Evolutionary conservation across 1,284 basidiomycete species (phyloP), one percentile per base, ranked within the genome.

Genomic region (Wolfiporia cocos): DNA sequence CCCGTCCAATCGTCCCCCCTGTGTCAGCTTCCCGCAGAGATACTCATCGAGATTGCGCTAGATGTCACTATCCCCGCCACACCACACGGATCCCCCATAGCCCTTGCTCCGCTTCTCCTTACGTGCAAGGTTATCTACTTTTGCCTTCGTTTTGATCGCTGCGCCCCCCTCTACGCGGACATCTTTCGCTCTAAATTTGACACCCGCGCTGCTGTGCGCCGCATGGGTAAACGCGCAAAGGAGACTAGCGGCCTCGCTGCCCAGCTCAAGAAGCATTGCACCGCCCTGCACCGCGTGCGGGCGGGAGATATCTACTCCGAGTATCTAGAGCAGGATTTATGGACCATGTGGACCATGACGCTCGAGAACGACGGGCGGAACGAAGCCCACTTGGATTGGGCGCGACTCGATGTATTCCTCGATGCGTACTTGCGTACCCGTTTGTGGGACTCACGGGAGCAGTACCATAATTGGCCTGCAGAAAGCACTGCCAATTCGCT

Each of bases 281-380:
- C 41, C 2, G 57, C 70, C 0, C 62, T 86, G 40, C 49, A 53
- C 10, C 60, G 58, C 37, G 56, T 83, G 30, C 68, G 71, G 9
- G 34, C 51, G 5, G 62, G 59, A 12, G 61, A 73, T 48, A 59
- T 74, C 36, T 49, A 60, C 36, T 44, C 56, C 5, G 48, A 54
- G 4, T 40, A 44, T 24, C 53, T 73, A 3, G 47, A 59, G 15
- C 34, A 65, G 66, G 63, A 81, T 36, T 59, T 86, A 11, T 76
- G 74, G 66, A 64, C 64, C 2, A 66, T 73, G 1, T 81, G 78
- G 48, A 53, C 82, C 32, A 76, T 90, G 71, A 59, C 85, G 50
- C 61, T 77, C 9, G 87, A 90, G 55, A 82, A 86, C 67, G 81
- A 91, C 57, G 86, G 83, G 18, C 76, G 74, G 62, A 91, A 91